These are phyloP conservation scores for cucumber (Cucumis sativus) DNA, from an alignment of 306 rosid genomes.

Conservation along the genomic window DNA sequence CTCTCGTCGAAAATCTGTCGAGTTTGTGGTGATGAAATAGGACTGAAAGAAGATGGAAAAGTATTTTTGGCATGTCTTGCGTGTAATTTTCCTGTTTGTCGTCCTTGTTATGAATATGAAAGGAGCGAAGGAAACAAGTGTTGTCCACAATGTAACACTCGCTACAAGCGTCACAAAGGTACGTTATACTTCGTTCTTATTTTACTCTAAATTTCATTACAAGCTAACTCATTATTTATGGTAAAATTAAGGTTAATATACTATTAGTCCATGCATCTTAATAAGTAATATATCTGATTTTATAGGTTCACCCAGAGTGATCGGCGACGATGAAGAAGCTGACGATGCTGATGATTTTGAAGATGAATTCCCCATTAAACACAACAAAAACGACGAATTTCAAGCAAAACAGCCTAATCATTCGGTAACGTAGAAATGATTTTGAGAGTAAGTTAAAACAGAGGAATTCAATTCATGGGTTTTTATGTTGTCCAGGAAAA, in stretches of 20 bases:
- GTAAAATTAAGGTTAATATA: too few relatives aligned
- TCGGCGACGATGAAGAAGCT: conserved; percentile 69
- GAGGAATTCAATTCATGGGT: not conserved
- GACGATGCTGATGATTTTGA: conserved; percentile 75
- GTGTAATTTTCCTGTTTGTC: conserved; percentile 81
- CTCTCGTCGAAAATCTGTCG: conserved; percentile 37
- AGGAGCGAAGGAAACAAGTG: conserved; percentile 82
- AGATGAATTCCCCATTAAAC: conserved; percentile 67
- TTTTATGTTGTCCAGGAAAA: conserved; percentile 48
- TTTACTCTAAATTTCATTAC: too few relatives aligned
- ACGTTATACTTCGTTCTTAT: not conserved
- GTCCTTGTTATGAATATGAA: conserved; percentile 84
- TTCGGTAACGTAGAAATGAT: conserved; percentile 23
- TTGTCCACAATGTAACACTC: conserved; percentile 88
- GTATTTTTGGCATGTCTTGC: conserved; percentile 73
- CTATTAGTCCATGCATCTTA: too few relatives aligned
- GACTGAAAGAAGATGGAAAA: conserved; percentile 51
- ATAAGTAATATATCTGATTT: not conserved
- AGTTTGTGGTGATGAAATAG: conserved; percentile 86
- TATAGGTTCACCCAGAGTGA: conserved; percentile 78
- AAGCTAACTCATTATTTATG: too few relatives aligned
- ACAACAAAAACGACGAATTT: conserved; percentile 18
- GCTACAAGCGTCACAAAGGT: conserved; percentile 87
- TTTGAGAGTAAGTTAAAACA: not conserved
- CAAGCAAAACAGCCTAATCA: conserved; percentile 20